Base-by-base conservation (phyloP, 2,329 filamentous ascomycete species). In the Neopestalotiopsis clavispora region DNA sequence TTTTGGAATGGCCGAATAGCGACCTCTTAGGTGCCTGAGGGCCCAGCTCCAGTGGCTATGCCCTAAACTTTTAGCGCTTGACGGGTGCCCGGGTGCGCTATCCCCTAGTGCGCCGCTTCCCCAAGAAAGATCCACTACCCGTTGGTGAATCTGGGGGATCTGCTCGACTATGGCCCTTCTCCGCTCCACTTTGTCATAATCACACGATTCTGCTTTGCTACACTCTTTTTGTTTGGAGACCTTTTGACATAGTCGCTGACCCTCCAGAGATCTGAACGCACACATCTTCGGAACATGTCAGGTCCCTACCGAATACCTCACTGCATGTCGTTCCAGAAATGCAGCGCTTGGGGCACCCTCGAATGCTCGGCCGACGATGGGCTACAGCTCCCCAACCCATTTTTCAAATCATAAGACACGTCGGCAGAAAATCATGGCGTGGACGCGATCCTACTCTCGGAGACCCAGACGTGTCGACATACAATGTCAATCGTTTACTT, bases 401-500 rank as follows among this genome's bases (percentile, higher is more conserved):
- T 45, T 56, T 61, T 45, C 71, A 66, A 23, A 56, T 40, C 10
- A 45, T 66, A 23, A 20, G 64, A 30, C 28, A 69, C 52, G 49
- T 17, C 30, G 32, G 49, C 45, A 49, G 28, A 28, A 38, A 57
- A 23, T 9, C 45, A 57, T 66, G 52, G 52, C 13, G 23, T 38
- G 32, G 42, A 66, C 63, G 69, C 40, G 71, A 71, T 60, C 57
- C 66, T 45, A 3, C 13, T 28, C 61, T 65, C 3, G 66, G 68
- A 52, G 38, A 45, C 5, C 42, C 40, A 9, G 60, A 40, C 5
- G 49, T 30, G 17, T 57, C 56, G 9, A 30, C 45, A 28, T 74
- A 83, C 70, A 74, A 83, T 30, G 77, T 85, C 56, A 80, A 84
- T 13, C 67, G 80, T 20, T 70, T 84, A 12, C 74, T 88, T 2